phyloP scores from a whole-genome alignment of 306 rosid species.

The Corylus avellana region DNA sequence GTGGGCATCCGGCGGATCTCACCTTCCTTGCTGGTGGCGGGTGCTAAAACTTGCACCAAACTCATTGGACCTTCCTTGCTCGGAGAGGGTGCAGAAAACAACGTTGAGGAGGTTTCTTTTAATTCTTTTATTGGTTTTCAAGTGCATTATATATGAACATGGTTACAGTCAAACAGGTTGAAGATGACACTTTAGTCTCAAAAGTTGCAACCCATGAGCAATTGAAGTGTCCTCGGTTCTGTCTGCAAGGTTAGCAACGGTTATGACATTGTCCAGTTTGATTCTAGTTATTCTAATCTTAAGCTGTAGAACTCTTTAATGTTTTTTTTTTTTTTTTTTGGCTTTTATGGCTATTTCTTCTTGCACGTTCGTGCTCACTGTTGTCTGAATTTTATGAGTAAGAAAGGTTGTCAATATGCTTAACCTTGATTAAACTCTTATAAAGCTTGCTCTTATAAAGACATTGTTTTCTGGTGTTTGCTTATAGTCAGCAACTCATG shows the following conservation, averaged over 20 bases:
- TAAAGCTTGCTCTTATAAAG: too few relatives aligned
- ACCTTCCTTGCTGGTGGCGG: conserved; percentile 53
- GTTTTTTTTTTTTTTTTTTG: not conserved
- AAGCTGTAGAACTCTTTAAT: not conserved
- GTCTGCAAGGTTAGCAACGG: not conserved
- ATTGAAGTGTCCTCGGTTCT: not conserved
- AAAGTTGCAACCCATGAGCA: not conserved
- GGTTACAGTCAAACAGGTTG: conserved; percentile 27
- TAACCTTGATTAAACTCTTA: not conserved
- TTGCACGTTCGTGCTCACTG: not conserved
- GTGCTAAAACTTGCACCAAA: conserved; percentile 5
- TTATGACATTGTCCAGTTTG: not conserved
- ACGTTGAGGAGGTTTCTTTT: not conserved
- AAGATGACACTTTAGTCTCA: conserved; percentile 6
- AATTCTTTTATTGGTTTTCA: not conserved
- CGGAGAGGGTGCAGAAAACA: not conserved
- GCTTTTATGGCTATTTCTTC: not conserved
- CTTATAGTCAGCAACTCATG: not conserved
- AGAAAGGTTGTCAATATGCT: not conserved
- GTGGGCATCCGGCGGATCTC: conserved; percentile 52
- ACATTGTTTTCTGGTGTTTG: not conserved
- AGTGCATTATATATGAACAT: conserved; percentile 4
- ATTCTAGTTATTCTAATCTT: not conserved
- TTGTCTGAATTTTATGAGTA: not conserved
- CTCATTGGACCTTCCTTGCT: not conserved